Conservation (phyloP, 805 yeast species). For the Candida pini region DNA sequence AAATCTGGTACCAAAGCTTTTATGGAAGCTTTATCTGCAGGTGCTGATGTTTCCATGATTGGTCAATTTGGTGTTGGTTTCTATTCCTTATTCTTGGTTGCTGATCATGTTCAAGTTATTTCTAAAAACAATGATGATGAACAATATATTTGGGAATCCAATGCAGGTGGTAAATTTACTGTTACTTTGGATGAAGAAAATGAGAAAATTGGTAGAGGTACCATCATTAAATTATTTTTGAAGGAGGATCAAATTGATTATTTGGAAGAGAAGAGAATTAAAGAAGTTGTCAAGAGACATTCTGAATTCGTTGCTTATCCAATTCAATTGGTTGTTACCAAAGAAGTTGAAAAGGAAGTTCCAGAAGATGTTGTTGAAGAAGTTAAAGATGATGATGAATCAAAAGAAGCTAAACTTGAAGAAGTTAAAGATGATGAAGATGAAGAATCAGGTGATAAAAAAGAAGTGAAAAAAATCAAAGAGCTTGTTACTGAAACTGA, state of each 20-base stretch:
- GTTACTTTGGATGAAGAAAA: constrained; percentile 84
- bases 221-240: constrained; percentile 89
- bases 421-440: constrained; percentile 71
- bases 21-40: constrained; percentile 99
- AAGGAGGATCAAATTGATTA: constrained; percentile 99
- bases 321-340: constrained; percentile 94
- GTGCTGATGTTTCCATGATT: constrained; percentile 99
- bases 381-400: constrained; percentile 40
- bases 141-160: constrained; percentile 99
- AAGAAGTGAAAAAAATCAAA: constrained; percentile 82
- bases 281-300: constrained; percentile 99
- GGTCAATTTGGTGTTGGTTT: constrained; percentile 99
- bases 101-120: constrained; percentile 97
- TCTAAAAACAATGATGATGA: constrained; percentile 98
- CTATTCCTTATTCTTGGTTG: constrained; percentile 98
- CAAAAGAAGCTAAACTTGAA: constrained; percentile 67
- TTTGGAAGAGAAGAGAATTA: constrained; percentile 98
- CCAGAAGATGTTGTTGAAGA: constrained; percentile 71
- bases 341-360: constrained; percentile 98
- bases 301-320: constrained; percentile 99
- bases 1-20: constrained; percentile 99
- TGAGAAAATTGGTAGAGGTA: constrained; percentile 91
- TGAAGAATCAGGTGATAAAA: constrained; percentile 61
- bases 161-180: constrained; percentile 99
- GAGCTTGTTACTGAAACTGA: constrained; percentile 94